Evolutionary conservation across 257 asterid species (phyloP).

Genomic region (Solanum dulcamara): DNA sequence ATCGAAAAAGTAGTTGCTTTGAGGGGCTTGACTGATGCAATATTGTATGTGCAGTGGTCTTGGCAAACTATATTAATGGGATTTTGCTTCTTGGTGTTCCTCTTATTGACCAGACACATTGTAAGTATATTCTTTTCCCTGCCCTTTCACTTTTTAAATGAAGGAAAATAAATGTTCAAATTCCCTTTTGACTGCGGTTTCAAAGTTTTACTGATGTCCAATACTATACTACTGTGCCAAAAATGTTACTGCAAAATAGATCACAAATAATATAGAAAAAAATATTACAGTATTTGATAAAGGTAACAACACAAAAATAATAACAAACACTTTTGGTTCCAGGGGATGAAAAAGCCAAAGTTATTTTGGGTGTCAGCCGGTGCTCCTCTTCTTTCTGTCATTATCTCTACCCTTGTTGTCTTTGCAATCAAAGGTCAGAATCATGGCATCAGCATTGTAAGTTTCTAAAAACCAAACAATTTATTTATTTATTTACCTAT

Average conservation of each 20-base stretch:
- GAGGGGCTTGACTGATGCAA: not conserved
- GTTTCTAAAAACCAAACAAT: not conserved
- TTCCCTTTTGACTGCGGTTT: not conserved
- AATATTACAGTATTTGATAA: too few species aligned
- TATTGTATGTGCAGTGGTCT: constrained; percentile 60
- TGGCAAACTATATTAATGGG: constrained; percentile 95
- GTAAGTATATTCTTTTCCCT: constrained; percentile 25
- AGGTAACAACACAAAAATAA: too few species aligned
- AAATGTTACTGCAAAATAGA: too few species aligned
- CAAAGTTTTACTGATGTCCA: not conserved
- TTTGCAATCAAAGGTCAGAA: constrained; percentile 60
- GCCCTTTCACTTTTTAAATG: not conserved
- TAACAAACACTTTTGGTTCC: not conserved
- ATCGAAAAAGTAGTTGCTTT: not conserved
- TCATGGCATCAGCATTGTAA: constrained; percentile 75
- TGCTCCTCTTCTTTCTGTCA: constrained; percentile 68
- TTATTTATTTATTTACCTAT: not conserved
- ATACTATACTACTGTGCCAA: not conserved
- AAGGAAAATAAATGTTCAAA: too few species aligned
- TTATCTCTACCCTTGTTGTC: constrained; percentile 57
- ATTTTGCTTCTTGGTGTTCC: constrained; percentile 61
- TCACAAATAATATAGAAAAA: too few species aligned
- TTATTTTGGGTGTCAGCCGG: constrained; percentile 95
- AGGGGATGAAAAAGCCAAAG: constrained; percentile 74
- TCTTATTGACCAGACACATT: constrained; percentile 60